Percentiles rank a stretch among this genome's conserved stretches.
Evolutionary conservation across 495 filamentous ascomycete genomes (phyloP).

Genomic region (Hypoxylon subgilvum): DNA sequence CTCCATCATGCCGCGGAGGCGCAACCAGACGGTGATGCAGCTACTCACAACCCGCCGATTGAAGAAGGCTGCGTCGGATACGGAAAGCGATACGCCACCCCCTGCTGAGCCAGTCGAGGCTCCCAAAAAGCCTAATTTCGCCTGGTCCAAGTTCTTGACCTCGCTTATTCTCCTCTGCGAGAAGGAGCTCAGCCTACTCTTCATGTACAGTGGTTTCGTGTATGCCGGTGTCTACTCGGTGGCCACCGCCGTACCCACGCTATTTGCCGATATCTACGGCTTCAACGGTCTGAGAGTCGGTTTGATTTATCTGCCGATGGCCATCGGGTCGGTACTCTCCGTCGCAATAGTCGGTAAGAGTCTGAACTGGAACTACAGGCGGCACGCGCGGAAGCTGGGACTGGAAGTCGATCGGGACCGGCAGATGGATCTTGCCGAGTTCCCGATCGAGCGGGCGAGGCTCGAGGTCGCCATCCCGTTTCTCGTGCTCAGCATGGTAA

Average conservation of each 20-base stretch:
- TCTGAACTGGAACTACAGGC: slow-evolving; percentile 60
- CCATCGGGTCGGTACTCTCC: slow-evolving; percentile 64
- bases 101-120: slow-evolving; percentile 38
- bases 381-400: slow-evolving; percentile 48
- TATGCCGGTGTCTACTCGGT: slow-evolving; percentile 64
- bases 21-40: slow-evolving; percentile 47
- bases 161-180: slow-evolving; percentile 66
- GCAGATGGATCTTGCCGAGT: slow-evolving; percentile 59
- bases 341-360: slow-evolving; percentile 60
- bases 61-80: slow-evolving; percentile 63
- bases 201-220: slow-evolving; percentile 62
- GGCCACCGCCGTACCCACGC: slow-evolving; percentile 47
- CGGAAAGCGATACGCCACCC: slow-evolving; percentile 45
- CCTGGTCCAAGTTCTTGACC: slow-evolving; percentile 61
- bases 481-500: slow-evolving; percentile 49
- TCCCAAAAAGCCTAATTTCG: slow-evolving; percentile 43
- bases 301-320: slow-evolving; percentile 59
- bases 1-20: slow-evolving; percentile 50
- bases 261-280: slow-evolving; percentile 60
- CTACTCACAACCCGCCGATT: slow-evolving; percentile 47
- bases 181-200: slow-evolving; percentile 64
- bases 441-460: slow-evolving; percentile 68
- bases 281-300: slow-evolving; percentile 65
- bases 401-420: slow-evolving; percentile 54
- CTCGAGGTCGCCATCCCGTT: slow-evolving; percentile 60